Evolutionary conservation across 2,329 filamentous ascomycete species (phyloP).

Genomic region (Tolypocladium endophyticum): DNA sequence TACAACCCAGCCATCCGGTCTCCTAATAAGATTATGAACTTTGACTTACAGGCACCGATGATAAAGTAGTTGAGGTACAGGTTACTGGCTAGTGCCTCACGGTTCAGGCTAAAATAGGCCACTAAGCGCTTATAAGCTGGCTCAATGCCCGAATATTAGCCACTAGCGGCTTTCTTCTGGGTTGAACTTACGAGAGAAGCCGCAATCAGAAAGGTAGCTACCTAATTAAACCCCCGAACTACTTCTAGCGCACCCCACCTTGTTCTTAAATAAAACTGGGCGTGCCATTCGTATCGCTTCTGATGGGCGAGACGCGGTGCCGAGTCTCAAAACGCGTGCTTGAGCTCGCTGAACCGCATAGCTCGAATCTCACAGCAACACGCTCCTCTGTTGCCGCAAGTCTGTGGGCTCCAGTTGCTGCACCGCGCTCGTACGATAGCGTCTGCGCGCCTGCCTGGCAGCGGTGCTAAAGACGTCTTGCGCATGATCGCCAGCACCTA

Average conservation of each 20-base stretch:
- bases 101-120: background rate
- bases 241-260: background rate
- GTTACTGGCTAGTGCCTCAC: background rate
- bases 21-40: too few species aligned
- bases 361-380: background rate
- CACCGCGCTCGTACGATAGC: background rate
- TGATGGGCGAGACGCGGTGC: background rate
- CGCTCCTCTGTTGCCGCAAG: background rate
- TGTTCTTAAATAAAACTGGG: background rate
- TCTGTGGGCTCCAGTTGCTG: too few species aligned
- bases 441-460: background rate
- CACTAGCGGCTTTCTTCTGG: background rate
- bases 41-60: too few species aligned
- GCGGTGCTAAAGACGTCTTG: background rate
- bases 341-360: background rate
- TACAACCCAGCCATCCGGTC: too few species aligned
- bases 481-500: background rate
- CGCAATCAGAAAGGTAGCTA: too few species aligned
- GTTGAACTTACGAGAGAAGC: too few species aligned
- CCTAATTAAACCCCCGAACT: background rate
- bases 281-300: background rate
- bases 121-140: background rate
- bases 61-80: too few species aligned
- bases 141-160: background rate
- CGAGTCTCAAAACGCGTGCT: background rate